phyloP scores from a whole-genome alignment of 805 yeast genomes.

The Maudiozyma barnettii region DNA sequence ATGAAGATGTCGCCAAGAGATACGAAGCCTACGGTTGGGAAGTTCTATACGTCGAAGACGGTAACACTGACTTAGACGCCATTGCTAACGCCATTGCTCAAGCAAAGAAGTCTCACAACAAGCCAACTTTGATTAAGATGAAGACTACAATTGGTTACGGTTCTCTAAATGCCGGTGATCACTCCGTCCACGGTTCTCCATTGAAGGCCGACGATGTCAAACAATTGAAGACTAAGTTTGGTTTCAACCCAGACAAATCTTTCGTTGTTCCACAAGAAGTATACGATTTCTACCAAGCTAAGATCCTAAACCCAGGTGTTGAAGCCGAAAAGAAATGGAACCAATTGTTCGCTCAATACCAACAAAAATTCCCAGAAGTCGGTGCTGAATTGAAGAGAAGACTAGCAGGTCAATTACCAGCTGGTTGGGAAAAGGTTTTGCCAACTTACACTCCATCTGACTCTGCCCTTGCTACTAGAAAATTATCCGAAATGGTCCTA shows the following conservation, averaged over 20 bases:
- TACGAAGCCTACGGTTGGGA: constrained; percentile 95
- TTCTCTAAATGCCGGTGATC: constrained; percentile 75
- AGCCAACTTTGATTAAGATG: constrained; percentile 85
- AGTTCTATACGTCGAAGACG: constrained; percentile 64
- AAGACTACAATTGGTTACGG: constrained; percentile 93
- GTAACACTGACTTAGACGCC: constrained; percentile 59
- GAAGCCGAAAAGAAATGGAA: constrained; percentile 72
- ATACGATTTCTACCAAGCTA: constrained; percentile 50
- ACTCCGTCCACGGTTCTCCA: constrained; percentile 93
- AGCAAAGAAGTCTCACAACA: constrained; percentile 39
- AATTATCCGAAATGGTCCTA: constrained; percentile 77
- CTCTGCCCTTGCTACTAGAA: constrained; percentile 85
- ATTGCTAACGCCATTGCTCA: constrained; percentile 59
- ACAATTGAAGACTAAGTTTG: constrained; percentile 74
- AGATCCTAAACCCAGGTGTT: constrained; percentile 51
- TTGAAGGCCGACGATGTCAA: constrained; percentile 85
- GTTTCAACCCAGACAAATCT: constrained; percentile 77
- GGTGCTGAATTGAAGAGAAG: constrained; percentile 79
- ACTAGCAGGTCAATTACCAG: constrained; percentile 68
- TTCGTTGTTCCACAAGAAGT: constrained; percentile 82
- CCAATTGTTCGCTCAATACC: constrained; percentile 48
- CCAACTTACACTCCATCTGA: constrained; percentile 77
- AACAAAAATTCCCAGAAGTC: constrained; percentile 60
- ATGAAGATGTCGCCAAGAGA: constrained; percentile 82
- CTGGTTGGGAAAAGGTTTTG: constrained; percentile 63